phyloP scores from a whole-genome alignment of 1,284 basidiomycete species.

The Moesziomyces globuligerus region DNA sequence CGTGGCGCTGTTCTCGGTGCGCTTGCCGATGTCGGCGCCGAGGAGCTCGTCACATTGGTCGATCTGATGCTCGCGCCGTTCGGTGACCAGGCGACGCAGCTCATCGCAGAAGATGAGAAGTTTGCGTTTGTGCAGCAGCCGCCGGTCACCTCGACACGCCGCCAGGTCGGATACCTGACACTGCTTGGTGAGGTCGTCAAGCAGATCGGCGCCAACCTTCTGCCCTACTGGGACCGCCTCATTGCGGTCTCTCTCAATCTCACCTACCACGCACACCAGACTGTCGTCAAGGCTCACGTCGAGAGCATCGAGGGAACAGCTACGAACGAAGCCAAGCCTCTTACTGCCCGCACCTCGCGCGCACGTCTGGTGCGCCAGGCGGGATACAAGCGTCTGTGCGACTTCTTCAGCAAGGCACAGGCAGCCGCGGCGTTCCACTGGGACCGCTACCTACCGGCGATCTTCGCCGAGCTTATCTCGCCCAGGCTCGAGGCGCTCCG shows the following conservation, averaged over 20 bases:
- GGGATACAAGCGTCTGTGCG: slow-evolving; percentile 84
- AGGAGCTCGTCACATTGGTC: slow-evolving; percentile 81
- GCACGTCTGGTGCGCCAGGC: slow-evolving; percentile 76
- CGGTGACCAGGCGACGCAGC: slow-evolving; percentile 58
- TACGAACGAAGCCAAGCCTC: slow-evolving; percentile 6
- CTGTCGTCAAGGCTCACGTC: slow-evolving; percentile 27
- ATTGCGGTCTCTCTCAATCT: slow-evolving; percentile 55
- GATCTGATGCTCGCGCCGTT: slow-evolving; percentile 91
- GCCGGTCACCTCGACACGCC: slow-evolving; percentile 40
- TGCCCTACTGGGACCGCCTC: slow-evolving; percentile 53
- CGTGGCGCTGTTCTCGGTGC: slow-evolving; percentile 80
- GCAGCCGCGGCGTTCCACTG: slow-evolving; percentile 76
- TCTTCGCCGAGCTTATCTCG: slow-evolving; percentile 80
- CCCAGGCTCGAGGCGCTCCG: slow-evolving; percentile 82
- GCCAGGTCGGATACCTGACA: slow-evolving; percentile 68
- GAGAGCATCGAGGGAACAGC: slow-evolving; percentile 13
- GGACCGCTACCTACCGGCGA: slow-evolving; percentile 75
- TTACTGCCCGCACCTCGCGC: slow-evolving; percentile 34
- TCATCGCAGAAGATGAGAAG: slow-evolving; percentile 18
- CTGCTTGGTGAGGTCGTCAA: slow-evolving; percentile 63
- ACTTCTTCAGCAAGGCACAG: slow-evolving; percentile 78
- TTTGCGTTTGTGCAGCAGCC: slow-evolving; percentile 45
- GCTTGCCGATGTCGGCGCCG: slow-evolving; percentile 77
- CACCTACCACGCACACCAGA: slow-evolving; percentile 49
- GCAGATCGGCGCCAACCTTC: slow-evolving; percentile 53